phyloP scores from a whole-genome alignment of 306 rosid species.

The Lotus japonicus region DNA sequence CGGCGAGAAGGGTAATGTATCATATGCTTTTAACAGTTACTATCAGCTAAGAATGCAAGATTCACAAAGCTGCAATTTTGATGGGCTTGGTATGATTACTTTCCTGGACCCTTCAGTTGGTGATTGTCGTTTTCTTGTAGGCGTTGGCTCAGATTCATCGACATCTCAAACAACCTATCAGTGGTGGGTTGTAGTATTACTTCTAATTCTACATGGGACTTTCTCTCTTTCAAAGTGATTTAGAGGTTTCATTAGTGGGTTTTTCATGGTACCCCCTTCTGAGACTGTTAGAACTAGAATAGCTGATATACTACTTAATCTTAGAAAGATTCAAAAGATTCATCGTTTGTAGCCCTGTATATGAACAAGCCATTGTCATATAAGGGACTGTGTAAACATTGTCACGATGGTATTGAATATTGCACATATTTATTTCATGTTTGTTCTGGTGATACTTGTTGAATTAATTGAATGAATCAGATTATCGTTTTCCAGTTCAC shows the following conservation, averaged over 20 bases:
- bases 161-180: constrained; percentile 22
- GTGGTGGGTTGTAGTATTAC: constrained; percentile 29
- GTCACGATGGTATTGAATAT: constrained; percentile 11
- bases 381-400: constrained; percentile 13
- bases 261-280: constrained; percentile 44
- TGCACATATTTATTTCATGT: constrained; percentile 15
- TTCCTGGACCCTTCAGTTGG: constrained; percentile 83
- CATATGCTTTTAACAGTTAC: constrained; percentile 93
- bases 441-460: neutral
- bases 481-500: neutral
- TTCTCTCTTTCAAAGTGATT: constrained; percentile 32
- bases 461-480: neutral
- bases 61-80: constrained; percentile 70
- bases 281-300: constrained; percentile 29
- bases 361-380: constrained; percentile 33
- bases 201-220: constrained; percentile 33
- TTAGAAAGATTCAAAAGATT: constrained; percentile 32
- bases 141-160: constrained; percentile 47
- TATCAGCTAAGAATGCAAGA: constrained; percentile 90
- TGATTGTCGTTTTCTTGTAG: constrained; percentile 77
- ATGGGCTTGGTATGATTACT: constrained; percentile 82
- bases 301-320: constrained; percentile 28
- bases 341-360: constrained; percentile 26
- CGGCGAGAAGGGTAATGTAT: constrained; percentile 80
- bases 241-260: constrained; percentile 41